Conservation (phyloP, 2,329 filamentous ascomycete species). For the Aspergillus clavatus region DNA sequence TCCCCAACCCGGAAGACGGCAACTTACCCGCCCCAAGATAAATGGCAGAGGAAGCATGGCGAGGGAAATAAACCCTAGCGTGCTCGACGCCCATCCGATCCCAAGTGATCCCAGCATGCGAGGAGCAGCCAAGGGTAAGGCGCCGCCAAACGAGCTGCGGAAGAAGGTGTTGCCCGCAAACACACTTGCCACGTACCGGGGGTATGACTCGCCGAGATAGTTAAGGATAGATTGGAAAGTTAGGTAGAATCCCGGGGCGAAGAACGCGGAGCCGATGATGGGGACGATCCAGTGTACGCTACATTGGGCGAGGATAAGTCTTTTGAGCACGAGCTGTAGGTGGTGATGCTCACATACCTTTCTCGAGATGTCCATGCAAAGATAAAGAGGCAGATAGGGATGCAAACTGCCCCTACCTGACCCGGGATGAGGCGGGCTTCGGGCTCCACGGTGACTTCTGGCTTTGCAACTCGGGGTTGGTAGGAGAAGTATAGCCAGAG, state of each 20-base stretch:
- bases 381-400: conserved; percentile 13
- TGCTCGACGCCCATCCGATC: conserved; percentile 34
- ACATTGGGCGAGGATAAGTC: too few relatives aligned
- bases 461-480: conserved; percentile 4
- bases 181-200: conserved; percentile 35
- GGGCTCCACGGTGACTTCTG: conserved; percentile 3
- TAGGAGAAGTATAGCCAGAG: conserved; percentile 11
- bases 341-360: conserved; percentile 5
- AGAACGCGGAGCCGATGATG: conserved; percentile 46
- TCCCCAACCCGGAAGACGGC: too few relatives aligned
- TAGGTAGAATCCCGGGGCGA: conserved; percentile 29
- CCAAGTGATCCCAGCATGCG: conserved; percentile 34
- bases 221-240: conserved; percentile 19
- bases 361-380: conserved; percentile 16
- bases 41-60: conserved; percentile 27
- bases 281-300: conserved; percentile 43
- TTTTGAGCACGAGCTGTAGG: conserved; percentile 11
- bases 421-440: conserved; percentile 13
- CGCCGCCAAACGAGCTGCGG: conserved; percentile 37
- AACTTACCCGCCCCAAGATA: conserved; percentile 3
- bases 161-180: conserved; percentile 41
- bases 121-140: conserved; percentile 31
- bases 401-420: conserved; percentile 12
- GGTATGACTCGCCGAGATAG: conserved; percentile 28
- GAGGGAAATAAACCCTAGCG: conserved; percentile 34